phyloP scores from a whole-genome alignment of 306 rosid genomes.

The Purshia tridentata region DNA sequence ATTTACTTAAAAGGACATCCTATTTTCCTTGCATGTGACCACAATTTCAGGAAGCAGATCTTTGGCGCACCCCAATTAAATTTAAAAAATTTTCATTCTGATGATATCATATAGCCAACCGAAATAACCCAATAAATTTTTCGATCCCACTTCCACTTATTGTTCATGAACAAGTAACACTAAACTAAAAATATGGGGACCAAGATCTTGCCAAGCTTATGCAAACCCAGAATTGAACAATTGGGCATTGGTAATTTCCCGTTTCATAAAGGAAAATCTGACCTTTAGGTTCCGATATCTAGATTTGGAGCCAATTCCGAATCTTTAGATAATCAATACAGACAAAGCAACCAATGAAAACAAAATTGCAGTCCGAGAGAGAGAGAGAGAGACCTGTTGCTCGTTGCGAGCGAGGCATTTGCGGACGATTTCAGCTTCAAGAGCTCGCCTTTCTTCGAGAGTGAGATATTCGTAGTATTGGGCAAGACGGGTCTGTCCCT shows the following conservation, averaged over 20 bases:
- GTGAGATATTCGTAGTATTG: constrained; percentile 92
- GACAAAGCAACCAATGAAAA: neutral
- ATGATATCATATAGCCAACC: neutral
- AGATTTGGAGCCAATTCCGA: neutral
- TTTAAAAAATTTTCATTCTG: neutral
- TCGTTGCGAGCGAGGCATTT: constrained; percentile 91
- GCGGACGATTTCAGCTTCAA: constrained; percentile 90
- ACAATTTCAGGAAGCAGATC: neutral
- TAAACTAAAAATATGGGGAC: neutral
- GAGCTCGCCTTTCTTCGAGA: constrained; percentile 82
- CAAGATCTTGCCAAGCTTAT: neutral
- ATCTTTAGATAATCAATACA: neutral
- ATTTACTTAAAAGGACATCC: neutral
- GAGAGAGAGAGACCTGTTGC: constrained; percentile 56
- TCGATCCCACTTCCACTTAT: neutral
- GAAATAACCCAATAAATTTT: neutral
- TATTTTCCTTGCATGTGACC: neutral
- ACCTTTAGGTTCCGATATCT: neutral
- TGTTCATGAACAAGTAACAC: neutral
- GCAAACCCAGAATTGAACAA: neutral
- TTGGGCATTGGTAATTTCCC: neutral
- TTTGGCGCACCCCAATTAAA: neutral
- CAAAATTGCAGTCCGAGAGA: neutral
- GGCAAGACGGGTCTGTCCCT: constrained; percentile 93
- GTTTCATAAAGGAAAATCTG: neutral